phyloP scores from a whole-genome alignment of 345 rosid genomes.

The Excoecaria cochinchinensis region DNA sequence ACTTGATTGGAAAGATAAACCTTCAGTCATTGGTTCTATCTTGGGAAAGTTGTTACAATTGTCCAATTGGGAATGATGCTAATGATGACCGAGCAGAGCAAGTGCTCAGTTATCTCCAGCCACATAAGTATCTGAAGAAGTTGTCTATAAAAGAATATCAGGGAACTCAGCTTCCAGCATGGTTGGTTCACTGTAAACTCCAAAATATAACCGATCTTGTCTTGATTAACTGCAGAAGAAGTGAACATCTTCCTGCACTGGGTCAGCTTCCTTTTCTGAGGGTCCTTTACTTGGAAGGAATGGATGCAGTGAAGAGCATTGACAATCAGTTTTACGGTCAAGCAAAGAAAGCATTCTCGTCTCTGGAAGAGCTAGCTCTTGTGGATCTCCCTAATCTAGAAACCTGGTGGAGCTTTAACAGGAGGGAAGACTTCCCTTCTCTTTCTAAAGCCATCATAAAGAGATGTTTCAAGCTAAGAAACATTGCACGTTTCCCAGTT shows the following conservation, averaged over 20 bases:
- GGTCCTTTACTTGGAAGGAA: conserved; percentile 18
- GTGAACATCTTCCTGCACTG: conserved; percentile 21
- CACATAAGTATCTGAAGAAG: conserved; percentile 15
- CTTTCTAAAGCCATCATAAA: conserved; percentile 20
- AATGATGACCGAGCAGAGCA: neutral
- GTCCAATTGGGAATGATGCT: neutral
- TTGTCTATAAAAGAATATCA: conserved; percentile 15
- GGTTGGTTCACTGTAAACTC: conserved; percentile 19
- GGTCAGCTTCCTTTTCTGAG: conserved; percentile 30
- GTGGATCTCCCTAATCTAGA: conserved; percentile 17
- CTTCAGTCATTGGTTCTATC: conserved; percentile 12
- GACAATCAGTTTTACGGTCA: conserved; percentile 29
- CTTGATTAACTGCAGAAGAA: conserved; percentile 15
- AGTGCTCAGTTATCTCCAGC: conserved; percentile 20
- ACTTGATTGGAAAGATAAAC: conserved; percentile 3
- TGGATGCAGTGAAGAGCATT: conserved; percentile 18
- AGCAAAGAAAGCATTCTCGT: conserved; percentile 10
- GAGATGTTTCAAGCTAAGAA: conserved; percentile 26
- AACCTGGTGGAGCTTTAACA: conserved; percentile 23
- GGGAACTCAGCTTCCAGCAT: conserved; percentile 22
- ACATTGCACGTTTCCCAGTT: conserved; percentile 21
- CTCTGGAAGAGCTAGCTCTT: conserved; percentile 18
- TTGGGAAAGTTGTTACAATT: conserved; percentile 15
- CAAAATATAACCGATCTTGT: conserved; percentile 18
- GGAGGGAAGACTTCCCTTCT: conserved; percentile 21